Evolutionary conservation across 2,329 filamentous ascomycete genomes (phyloP), one percentile per base, ranked within the genome.

Genomic region (Aureobasidium sp.): DNA sequence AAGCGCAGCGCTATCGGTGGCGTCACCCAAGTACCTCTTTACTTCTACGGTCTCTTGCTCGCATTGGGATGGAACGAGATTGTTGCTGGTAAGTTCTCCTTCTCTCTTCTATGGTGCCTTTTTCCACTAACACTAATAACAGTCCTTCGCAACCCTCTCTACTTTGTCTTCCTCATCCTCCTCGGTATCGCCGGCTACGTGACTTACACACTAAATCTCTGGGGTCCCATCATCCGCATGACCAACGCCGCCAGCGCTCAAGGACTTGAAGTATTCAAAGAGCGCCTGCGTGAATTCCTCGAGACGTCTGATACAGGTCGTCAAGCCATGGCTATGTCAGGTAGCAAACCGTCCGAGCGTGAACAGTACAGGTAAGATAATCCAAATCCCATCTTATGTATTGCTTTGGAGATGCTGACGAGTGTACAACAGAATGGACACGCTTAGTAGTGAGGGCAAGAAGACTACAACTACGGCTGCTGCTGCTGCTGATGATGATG

Each of bases 31-130:
- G 86, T 99, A 54, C 94, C 94, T 6, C 77, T 96, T 64, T 97
- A 97, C 76, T 97, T 99, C 75, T 99, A 97, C 69, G 90, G 86
- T 45, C 75, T 97, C 62, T 80, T 99, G 62, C 78, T 99, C 66
- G 90, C 91, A 27, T 81, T 99, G 53, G 94, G 94, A n/a, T 99
- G 94, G 94, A 99, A 99, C 75, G 94, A 99, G 76, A 92, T 99
- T 65, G 79, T 96, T 67, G 90, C 92, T 70, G 91, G 92, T 96
- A 82, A 81, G 57, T 41, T 42, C 4, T 36, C 11, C 8, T 5
- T 41, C 39, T 7, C 15, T 27, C 21, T 13, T 41, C 6, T 10
- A 21, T 6, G 2, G 41, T 50, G 6, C 39, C 30, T 55, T 32
- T 25, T 25, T 34, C 15, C n/a, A 21, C 30, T 57, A 45, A 42